Base-by-base conservation (phyloP, 2,329 filamentous ascomycete species). In the Dactylellina drechsleri region DNA sequence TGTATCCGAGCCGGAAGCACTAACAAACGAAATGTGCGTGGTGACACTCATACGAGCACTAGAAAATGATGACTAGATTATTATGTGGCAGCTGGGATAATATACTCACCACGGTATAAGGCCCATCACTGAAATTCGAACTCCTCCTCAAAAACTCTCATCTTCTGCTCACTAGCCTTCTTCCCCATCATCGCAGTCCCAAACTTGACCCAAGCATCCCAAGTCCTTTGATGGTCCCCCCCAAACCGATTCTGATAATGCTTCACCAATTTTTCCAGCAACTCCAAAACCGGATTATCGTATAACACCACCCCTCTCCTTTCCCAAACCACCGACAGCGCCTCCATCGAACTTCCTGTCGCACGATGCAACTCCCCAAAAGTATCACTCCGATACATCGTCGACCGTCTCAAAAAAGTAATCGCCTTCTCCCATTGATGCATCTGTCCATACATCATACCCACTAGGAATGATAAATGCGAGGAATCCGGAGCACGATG, bases 161-260 rank as follows among this genome's bases (percentile, higher is more conserved):
- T n/a, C 36, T 62, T 61, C n/a, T 64, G 61, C n/a, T 62, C 58
- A 16, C 50, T 57, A 13, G 45, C 23, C 28, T 36, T 66, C 45
- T 53, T 67, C 16, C 49, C 58, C 70, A 74, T 67, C 50, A 67
- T 49, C 28, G 70, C 70, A 6, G 70, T 56, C 13, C 70, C 43
- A 59, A 67, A 74, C 62, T 64, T 74, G 23, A 74, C 49, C 62
- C 62, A 74, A n/a, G 70, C 70, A 57, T 67, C 67, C 56, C 57
- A 74, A 31, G 70, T 74, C 53, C 70, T 61, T 20, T 74, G 61
- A 49, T 74, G 70, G 16, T 67, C 50, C 16, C 64, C 57, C 15
- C 70, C 70, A 47, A 74, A 74, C n/a, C 70, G 52, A 41, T 62
- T 74, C 52, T 74, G 56, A 64, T 74, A 67, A 28, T 67, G 62